A percentile compares a stretch with the other conserved stretches of the same genome.
phyloP scores from a whole-genome alignment of 805 yeast genomes.

The Nakazawaea wickerhamii region DNA sequence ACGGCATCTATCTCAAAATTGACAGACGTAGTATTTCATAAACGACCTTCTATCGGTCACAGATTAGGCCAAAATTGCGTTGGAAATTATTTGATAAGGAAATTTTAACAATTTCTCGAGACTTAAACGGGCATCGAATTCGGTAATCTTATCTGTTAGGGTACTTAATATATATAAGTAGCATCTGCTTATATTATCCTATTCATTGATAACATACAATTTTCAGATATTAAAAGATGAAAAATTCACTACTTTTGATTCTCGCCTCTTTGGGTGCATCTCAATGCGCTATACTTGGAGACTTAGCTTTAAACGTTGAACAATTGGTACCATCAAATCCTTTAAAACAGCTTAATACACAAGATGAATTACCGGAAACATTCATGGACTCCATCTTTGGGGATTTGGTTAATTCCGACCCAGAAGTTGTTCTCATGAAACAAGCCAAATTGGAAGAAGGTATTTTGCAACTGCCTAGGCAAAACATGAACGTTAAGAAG shows the following conservation, averaged over 20 bases:
- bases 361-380: constrained; percentile 9
- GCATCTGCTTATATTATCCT: too few species aligned
- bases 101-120: too few species aligned
- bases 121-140: too few species aligned
- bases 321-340: background rate
- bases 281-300: constrained; percentile 6
- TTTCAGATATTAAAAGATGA: background rate
- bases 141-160: too few species aligned
- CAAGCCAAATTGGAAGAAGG: constrained; percentile 12
- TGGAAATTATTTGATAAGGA: background rate
- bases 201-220: background rate
- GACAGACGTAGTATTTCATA: background rate
- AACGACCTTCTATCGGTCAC: background rate
- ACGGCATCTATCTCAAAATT: background rate
- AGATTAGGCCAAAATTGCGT: background rate
- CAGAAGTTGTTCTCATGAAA: constrained; percentile 12
- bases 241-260: background rate
- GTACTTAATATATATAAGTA: too few species aligned
- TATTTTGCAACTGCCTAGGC: constrained; percentile 2
- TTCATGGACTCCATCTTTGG: constrained; percentile 24
- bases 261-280: background rate
- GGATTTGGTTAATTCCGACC: constrained; percentile 16
- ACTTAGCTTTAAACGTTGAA: background rate
- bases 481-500: background rate
- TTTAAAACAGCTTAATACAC: background rate